phyloP scores from a whole-genome alignment of 257 asterid genomes.

The Linaria vulgaris region DNA sequence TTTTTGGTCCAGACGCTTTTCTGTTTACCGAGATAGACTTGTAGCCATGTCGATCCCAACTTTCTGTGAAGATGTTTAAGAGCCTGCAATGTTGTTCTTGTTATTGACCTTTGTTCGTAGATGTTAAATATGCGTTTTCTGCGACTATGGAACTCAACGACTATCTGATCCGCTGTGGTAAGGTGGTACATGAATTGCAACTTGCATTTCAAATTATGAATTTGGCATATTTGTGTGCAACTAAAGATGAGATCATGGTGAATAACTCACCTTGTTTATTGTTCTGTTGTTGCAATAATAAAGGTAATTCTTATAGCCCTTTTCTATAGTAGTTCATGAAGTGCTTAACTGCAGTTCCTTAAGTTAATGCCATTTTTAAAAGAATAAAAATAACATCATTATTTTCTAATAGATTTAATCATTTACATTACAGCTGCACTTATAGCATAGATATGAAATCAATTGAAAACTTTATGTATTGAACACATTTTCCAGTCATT shows the following conservation, averaged over 20 bases:
- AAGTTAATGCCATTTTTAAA: background rate
- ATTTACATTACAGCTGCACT: no score
- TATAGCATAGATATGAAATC: no score
- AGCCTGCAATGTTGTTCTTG: constrained; percentile 18
- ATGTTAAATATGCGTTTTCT: constrained; percentile 13
- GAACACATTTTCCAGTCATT: no score
- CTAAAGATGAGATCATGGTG: background rate
- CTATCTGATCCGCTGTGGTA: background rate
- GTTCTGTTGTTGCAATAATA: background rate
- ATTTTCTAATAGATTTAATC: no score
- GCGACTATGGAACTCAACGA: background rate
- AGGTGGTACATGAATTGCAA: background rate
- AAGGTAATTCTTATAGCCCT: background rate
- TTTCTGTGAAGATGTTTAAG: constrained; percentile 20
- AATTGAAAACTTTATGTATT: no score
- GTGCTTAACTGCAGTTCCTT: background rate
- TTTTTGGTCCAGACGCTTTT: constrained; percentile 3
- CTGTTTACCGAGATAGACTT: background rate
- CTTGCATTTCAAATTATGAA: background rate
- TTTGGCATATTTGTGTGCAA: no score
- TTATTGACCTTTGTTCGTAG: background rate
- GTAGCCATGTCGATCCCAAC: constrained; percentile 8
- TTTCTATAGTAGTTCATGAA: background rate
- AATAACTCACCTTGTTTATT: background rate
- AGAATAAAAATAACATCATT: no score